Evolutionary conservation across 306 rosid species (phyloP).

Genomic region (Ormosia emarginata): DNA sequence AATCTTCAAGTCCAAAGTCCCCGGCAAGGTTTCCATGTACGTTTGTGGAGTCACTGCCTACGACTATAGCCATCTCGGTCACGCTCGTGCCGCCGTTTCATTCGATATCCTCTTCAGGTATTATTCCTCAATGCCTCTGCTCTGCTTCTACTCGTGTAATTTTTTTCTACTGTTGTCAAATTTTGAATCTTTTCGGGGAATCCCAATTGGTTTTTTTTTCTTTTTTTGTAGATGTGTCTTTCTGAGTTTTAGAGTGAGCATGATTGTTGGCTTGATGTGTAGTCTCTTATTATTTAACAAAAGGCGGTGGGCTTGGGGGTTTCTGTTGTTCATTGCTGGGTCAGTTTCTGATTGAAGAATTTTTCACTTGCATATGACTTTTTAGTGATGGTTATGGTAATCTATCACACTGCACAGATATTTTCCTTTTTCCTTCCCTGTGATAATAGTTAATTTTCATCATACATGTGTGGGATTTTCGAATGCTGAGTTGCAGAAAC

Average conservation of each 20-base stretch:
- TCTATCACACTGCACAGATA: neutral
- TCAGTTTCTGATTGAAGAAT: neutral
- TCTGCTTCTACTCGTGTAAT: neutral
- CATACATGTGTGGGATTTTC: too few relatives aligned
- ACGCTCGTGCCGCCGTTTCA: slow-evolving; percentile 89
- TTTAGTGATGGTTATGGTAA: neutral
- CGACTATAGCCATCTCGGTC: slow-evolving; percentile 90
- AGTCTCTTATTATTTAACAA: neutral
- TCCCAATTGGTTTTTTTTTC: neutral
- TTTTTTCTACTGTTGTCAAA: neutral
- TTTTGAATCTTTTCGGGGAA: neutral
- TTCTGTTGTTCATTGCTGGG: neutral
- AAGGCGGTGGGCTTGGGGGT: neutral
- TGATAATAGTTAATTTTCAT: too few relatives aligned
- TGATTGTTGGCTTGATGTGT: neutral
- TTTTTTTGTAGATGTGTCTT: neutral
- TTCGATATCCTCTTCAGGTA: slow-evolving; percentile 85
- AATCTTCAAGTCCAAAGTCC: slow-evolving; percentile 53
- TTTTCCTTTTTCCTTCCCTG: too few relatives aligned
- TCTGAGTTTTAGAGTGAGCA: neutral
- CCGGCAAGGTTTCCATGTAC: slow-evolving; percentile 78
- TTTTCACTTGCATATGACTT: neutral
- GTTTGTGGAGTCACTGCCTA: slow-evolving; percentile 93
- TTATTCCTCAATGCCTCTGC: neutral
- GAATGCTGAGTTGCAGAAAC: neutral